Evolutionary conservation across 768 basidiomycete genomes (phyloP).

Genomic region (Coprinopsis strossmayeri): DNA sequence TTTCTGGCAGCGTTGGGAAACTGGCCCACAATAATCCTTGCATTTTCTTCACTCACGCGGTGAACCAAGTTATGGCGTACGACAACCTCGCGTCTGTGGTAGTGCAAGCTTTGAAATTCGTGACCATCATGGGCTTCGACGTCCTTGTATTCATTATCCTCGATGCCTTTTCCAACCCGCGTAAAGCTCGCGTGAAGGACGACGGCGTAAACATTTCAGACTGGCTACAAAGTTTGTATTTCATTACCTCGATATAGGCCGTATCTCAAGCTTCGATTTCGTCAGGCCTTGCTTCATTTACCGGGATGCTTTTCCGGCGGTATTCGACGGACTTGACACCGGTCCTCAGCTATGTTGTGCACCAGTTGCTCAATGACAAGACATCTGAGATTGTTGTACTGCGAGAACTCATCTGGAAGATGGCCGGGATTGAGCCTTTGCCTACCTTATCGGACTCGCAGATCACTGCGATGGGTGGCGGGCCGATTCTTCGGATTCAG

Average conservation of each 20-base stretch:
- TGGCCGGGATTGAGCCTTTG: conserved; percentile 90
- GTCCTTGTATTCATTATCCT: conserved; percentile 84
- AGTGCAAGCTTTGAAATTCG: conserved; percentile 82
- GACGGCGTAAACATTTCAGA: conserved; percentile 88
- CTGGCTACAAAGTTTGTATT: conserved; percentile 82
- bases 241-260: not conserved
- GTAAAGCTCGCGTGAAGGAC: conserved; percentile 78
- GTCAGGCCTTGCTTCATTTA: conserved; percentile 86
- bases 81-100: conserved; percentile 89
- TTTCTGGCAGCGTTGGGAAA: conserved; percentile 87
- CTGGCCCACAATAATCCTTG: conserved; percentile 92
- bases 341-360: conserved; percentile 83
- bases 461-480: conserved; percentile 86
- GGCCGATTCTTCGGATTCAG: conserved; percentile 80
- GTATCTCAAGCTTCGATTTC: conserved; percentile 11
- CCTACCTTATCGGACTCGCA: conserved; percentile 87
- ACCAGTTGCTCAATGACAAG: conserved; percentile 79
- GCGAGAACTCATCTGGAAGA: conserved; percentile 89
- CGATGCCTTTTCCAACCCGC: conserved; percentile 79
- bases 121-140: conserved; percentile 92
- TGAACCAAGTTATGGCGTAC: conserved; percentile 94
- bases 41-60: conserved; percentile 82
- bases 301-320: conserved; percentile 84
- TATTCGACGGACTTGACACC: conserved; percentile 81
- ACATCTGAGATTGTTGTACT: conserved; percentile 87